A percentile compares a stretch with the other conserved stretches of the same genome.
These are phyloP conservation scores for Trichophyton equinum DNA, from an alignment of 2,329 filamentous ascomycete species.

Conservation along the genomic window DNA sequence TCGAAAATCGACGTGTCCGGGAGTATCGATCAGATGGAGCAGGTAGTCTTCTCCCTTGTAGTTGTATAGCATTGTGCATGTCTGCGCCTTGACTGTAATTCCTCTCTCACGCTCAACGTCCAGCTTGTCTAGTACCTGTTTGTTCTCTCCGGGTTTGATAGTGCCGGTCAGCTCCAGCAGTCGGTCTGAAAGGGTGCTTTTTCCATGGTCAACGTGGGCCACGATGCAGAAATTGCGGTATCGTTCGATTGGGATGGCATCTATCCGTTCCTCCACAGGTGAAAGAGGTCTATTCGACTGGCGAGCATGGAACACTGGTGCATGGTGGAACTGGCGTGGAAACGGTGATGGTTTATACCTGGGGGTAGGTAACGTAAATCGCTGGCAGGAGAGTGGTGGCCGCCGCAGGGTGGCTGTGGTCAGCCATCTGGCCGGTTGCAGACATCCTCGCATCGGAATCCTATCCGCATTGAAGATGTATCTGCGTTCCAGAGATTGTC, in stretches of 20 bases:
- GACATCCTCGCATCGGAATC: slow-evolving; percentile 36
- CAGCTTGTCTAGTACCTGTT: slow-evolving; percentile 92
- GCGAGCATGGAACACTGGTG: slow-evolving; percentile 12
- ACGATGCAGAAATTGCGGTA: slow-evolving; percentile 96
- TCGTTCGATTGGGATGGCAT: slow-evolving; percentile 39
- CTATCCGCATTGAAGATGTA: slow-evolving; percentile 16
- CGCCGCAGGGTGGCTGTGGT: slow-evolving; percentile 27
- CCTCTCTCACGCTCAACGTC: slow-evolving; percentile 93
- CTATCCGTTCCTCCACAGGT: slow-evolving; percentile 47
- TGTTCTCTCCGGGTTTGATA: slow-evolving; percentile 73
- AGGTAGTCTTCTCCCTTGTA: slow-evolving; percentile 78
- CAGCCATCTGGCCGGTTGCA: slow-evolving; percentile 36
- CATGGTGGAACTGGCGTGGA: slow-evolving; percentile 23
- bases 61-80: slow-evolving; percentile 93
- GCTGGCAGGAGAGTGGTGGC: slow-evolving; percentile 20
- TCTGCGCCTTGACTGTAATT: slow-evolving; percentile 98
- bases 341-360: slow-evolving; percentile 13
- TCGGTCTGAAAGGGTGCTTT: slow-evolving; percentile 87
- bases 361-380: slow-evolving; percentile 15
- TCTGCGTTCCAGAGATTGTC: not conserved
- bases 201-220: slow-evolving; percentile 96
- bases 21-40: slow-evolving; percentile 89
- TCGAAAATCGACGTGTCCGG: slow-evolving; percentile 93
- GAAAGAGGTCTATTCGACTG: slow-evolving; percentile 22
- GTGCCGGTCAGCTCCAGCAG: slow-evolving; percentile 89